phyloP scores from a whole-genome alignment of 148 eudicot genomes.

The Rheum nobile region DNA sequence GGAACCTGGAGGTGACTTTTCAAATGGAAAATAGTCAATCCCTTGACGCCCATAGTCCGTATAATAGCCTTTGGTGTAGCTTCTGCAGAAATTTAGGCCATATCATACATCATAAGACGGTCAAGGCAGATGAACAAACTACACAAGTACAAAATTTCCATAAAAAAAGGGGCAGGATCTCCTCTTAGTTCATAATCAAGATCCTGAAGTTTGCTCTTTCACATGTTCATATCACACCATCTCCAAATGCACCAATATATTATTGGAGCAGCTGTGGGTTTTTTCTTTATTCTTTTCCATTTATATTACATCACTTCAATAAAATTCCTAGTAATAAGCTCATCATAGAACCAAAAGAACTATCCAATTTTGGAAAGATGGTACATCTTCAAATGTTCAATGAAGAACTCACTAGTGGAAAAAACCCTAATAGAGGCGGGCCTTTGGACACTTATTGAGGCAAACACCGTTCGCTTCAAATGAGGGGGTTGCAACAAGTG shows the following conservation, averaged over 20 bases:
- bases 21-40: conserved; percentile 74
- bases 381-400: too few species aligned
- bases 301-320: too few species aligned
- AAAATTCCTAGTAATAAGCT: neutral
- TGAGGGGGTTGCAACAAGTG: too few species aligned
- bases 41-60: conserved; percentile 88
- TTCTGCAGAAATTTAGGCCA: conserved; percentile 30
- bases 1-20: conserved; percentile 74
- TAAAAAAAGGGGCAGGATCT: neutral
- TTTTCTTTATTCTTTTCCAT: too few species aligned
- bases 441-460: too few species aligned
- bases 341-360: neutral
- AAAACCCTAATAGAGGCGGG: too few species aligned
- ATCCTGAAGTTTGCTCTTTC: neutral
- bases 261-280: neutral
- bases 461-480: too few species aligned
- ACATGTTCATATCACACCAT: too few species aligned
- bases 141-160: neutral
- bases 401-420: too few species aligned
- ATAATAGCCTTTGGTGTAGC: conserved; percentile 73
- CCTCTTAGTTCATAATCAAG: neutral
- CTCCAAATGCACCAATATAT: neutral
- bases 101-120: conserved; percentile 10
- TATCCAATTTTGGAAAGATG: neutral
- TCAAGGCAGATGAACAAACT: neutral